These are phyloP conservation scores for Elsinoe arachidis DNA, from an alignment of 2,329 filamentous ascomycete genomes.

Conservation along the genomic window DNA sequence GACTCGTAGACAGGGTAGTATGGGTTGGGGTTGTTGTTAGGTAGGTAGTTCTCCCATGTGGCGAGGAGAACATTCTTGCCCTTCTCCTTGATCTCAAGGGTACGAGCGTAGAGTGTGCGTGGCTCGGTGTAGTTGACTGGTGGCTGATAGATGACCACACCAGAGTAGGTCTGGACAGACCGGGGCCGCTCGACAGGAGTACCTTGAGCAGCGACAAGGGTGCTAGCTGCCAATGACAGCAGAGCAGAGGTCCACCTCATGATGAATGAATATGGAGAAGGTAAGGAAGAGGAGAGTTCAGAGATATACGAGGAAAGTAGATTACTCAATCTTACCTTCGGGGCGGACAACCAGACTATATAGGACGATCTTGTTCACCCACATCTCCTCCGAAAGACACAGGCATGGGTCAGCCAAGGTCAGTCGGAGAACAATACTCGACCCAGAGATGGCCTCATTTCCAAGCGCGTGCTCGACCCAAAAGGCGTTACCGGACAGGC, in stretches of 20 bases:
- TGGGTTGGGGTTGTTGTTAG: constrained; percentile 34
- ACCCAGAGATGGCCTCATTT: constrained; percentile 5
- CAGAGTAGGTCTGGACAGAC: constrained; percentile 10
- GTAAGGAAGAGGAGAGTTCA: not conserved
- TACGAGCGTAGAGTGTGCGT: constrained; percentile 45
- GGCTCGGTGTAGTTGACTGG: constrained; percentile 23
- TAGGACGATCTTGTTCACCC: not conserved
- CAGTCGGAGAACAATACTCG: not conserved
- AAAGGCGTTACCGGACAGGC: not conserved
- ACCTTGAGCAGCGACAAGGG: constrained; percentile 3
- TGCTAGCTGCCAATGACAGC: constrained; percentile 3
- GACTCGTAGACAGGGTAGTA: constrained; percentile 42
- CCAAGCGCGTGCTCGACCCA: constrained; percentile 1
- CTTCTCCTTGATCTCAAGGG: constrained; percentile 32
- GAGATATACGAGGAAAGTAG: not conserved
- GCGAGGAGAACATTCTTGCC: constrained; percentile 34
- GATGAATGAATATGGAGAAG: not conserved
- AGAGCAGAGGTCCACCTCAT: constrained; percentile 7
- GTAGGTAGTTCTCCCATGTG: constrained; percentile 48
- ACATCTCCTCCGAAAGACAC: not conserved
- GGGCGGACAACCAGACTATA: not conserved
- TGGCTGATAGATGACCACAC: constrained; percentile 21
- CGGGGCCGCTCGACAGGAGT: constrained; percentile 1
- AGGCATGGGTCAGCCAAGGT: not conserved
- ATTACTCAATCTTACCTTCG: not conserved